Evolutionary conservation across 495 filamentous ascomycete genomes (phyloP).

Genomic region (Aspergillus baeticus): DNA sequence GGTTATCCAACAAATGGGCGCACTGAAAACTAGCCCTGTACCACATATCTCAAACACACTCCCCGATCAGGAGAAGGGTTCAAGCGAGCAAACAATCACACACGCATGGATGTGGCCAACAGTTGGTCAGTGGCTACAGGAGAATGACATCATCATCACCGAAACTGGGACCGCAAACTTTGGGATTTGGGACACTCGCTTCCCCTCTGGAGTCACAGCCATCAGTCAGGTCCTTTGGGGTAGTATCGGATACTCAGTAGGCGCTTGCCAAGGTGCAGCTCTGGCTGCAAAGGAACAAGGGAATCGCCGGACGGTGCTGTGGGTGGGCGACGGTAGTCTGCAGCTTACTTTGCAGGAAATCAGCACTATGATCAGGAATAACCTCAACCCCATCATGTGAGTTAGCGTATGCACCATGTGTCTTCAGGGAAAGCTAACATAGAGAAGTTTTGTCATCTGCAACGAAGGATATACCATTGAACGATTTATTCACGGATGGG

Average conservation of each 20-base stretch:
- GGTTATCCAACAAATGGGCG: slow-evolving; percentile 58
- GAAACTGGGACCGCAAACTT: slow-evolving; percentile 91
- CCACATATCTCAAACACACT: slow-evolving; percentile 55
- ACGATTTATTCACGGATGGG: slow-evolving; percentile 59
- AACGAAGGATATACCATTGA: slow-evolving; percentile 60
- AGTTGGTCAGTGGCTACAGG: slow-evolving; percentile 72
- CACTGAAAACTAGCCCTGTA: slow-evolving; percentile 48
- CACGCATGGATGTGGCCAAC: slow-evolving; percentile 87
- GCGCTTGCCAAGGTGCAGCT: slow-evolving; percentile 73
- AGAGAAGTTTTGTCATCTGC: slow-evolving; percentile 56
- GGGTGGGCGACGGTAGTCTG: slow-evolving; percentile 84
- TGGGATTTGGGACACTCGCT: slow-evolving; percentile 84
- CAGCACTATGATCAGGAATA: slow-evolving; percentile 78
- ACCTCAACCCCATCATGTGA: slow-evolving; percentile 77
- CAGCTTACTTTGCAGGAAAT: slow-evolving; percentile 85
- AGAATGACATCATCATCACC: slow-evolving; percentile 77
- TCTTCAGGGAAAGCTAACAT: slow-evolving; percentile 5
- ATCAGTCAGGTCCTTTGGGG: slow-evolving; percentile 89
- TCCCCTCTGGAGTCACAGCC: slow-evolving; percentile 71
- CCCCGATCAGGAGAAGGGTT: slow-evolving; percentile 47
- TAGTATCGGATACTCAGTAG: slow-evolving; percentile 80
- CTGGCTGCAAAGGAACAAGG: slow-evolving; percentile 65
- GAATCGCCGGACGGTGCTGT: slow-evolving; percentile 69
- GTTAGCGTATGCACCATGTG: slow-evolving; percentile 12
- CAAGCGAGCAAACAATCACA: slow-evolving; percentile 59